phyloP scores from a whole-genome alignment of 2,329 filamentous ascomycete species.

The Myriosclerotinia duriaeana region DNA sequence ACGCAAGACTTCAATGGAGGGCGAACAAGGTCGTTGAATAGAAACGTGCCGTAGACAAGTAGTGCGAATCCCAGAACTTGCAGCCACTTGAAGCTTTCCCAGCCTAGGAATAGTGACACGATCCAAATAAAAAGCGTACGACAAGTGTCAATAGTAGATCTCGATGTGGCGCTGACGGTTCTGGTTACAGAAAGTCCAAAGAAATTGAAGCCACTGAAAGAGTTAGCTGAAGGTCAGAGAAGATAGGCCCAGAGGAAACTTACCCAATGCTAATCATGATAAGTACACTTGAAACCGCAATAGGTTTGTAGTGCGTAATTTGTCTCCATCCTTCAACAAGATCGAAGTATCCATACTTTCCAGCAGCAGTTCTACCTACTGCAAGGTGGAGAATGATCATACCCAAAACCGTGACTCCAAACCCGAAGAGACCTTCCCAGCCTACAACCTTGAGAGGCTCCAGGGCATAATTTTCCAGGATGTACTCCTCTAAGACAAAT shows the following conservation, averaged over 20 bases:
- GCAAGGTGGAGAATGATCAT: conserved; percentile 79
- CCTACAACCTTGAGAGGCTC: conserved; percentile 83
- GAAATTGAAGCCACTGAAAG: conserved; percentile 87
- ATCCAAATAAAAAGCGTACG: conserved; percentile 98
- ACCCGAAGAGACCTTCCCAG: conserved; percentile 94
- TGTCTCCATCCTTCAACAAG: conserved; percentile 81
- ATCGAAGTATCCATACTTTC: conserved; percentile 84
- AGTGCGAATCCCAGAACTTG: conserved; percentile 86
- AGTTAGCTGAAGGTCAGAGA: conserved; percentile 24
- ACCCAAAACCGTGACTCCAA: conserved; percentile 70
- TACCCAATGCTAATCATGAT: conserved; percentile 99
- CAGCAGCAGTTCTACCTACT: conserved; percentile 72
- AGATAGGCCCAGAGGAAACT: conserved; percentile 40
- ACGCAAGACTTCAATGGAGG: conserved; percentile 73
- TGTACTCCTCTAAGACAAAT: conserved; percentile 93
- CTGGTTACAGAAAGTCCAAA: conserved; percentile 94
- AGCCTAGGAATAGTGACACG: conserved; percentile 85
- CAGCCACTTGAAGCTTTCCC: conserved; percentile 97
- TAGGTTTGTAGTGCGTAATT: conserved; percentile 67
- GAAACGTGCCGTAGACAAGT: conserved; percentile 92
- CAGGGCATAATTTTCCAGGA: conserved; percentile 75
- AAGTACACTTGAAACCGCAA: conserved; percentile 75
- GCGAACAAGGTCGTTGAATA: conserved; percentile 92
- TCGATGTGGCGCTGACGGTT: conserved; percentile 83
- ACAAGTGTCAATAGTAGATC: conserved; percentile 96